Conservation (phyloP, 2,329 filamentous ascomycete genomes). For the Pseudogymnoascus sp. region DNA sequence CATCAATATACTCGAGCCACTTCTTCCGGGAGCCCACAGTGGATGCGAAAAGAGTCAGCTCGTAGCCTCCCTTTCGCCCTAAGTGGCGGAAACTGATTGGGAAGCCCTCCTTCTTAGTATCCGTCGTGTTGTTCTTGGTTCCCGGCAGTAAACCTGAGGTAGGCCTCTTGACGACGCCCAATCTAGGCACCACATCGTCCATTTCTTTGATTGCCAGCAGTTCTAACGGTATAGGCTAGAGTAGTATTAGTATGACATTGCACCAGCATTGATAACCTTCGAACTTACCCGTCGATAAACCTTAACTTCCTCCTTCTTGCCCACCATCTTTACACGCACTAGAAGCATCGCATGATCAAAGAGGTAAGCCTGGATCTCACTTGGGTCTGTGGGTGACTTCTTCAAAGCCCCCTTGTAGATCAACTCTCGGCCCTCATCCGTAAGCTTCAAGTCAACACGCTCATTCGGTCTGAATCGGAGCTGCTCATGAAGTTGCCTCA, state of each 20-base stretch:
- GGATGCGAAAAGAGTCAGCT: slow-evolving; percentile 78
- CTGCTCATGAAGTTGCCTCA: slow-evolving; percentile 84
- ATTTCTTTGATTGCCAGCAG: slow-evolving; percentile 90
- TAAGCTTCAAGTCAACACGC: slow-evolving; percentile 86
- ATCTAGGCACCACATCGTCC: slow-evolving; percentile 83
- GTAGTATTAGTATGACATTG: slow-evolving; percentile 9
- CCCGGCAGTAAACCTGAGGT: slow-evolving; percentile 74
- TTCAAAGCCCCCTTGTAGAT: slow-evolving; percentile 93
- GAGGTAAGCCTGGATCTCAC: slow-evolving; percentile 87
- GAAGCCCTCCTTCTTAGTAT: slow-evolving; percentile 64
- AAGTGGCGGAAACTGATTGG: slow-evolving; percentile 95
- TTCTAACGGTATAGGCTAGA: slow-evolving; percentile 81
- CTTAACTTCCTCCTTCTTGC: slow-evolving; percentile 89
- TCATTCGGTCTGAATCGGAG: slow-evolving; percentile 86
- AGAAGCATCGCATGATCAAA: slow-evolving; percentile 94
- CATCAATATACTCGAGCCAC: slow-evolving; percentile 93
- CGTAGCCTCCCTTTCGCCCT: slow-evolving; percentile 81
- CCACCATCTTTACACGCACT: slow-evolving; percentile 82
- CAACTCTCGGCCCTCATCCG: slow-evolving; percentile 84
- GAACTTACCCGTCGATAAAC: slow-evolving; percentile 67
- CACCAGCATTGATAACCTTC: not conserved
- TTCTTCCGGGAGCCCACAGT: slow-evolving; percentile 84
- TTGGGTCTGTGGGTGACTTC: slow-evolving; percentile 78
- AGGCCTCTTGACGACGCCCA: slow-evolving; percentile 73
- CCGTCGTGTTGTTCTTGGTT: slow-evolving; percentile 41